phyloP scores from a whole-genome alignment of 768 basidiomycete species.

The Lactarius evosmus region DNA sequence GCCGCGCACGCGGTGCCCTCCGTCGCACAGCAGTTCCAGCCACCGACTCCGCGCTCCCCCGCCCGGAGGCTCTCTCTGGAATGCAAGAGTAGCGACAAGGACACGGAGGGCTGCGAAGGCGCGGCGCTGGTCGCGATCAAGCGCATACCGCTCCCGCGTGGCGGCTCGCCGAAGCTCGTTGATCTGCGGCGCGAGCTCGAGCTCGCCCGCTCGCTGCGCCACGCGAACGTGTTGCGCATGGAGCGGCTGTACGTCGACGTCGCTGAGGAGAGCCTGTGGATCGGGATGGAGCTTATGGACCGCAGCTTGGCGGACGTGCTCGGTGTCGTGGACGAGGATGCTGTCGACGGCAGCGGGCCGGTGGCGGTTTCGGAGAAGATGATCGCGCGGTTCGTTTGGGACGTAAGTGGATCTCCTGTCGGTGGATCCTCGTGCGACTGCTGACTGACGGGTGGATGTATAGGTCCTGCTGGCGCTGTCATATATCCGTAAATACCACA shows the following conservation, averaged over 20 bases:
- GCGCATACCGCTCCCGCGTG: slow-evolving; percentile 57
- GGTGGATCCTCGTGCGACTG: background rate
- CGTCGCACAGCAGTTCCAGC: slow-evolving; percentile 13
- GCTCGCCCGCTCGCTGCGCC: slow-evolving; percentile 53
- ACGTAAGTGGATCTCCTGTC: slow-evolving; percentile 48
- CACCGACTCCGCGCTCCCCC: slow-evolving; percentile 25
- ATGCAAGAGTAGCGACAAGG: background rate
- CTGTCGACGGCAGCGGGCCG: slow-evolving; percentile 37
- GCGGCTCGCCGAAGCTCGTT: slow-evolving; percentile 57
- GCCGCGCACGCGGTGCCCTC: slow-evolving; percentile 35
- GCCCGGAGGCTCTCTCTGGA: background rate
- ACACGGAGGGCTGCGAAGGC: background rate
- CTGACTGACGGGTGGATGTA: slow-evolving; percentile 32
- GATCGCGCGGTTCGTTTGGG: slow-evolving; percentile 70
- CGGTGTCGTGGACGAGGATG: slow-evolving; percentile 37
- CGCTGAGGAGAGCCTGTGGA: slow-evolving; percentile 60
- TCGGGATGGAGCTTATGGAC: slow-evolving; percentile 89
- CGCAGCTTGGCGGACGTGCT: slow-evolving; percentile 82
- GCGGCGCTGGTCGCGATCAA: slow-evolving; percentile 67
- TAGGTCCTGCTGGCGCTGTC: slow-evolving; percentile 65
- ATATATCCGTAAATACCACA: slow-evolving; percentile 59
- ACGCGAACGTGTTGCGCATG: slow-evolving; percentile 62
- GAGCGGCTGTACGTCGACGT: slow-evolving; percentile 70
- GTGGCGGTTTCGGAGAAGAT: slow-evolving; percentile 65
- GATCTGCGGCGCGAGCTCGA: slow-evolving; percentile 61